Evolutionary conservation across 2,329 filamentous ascomycete species (phyloP).

Genomic region (Alternaria panax): DNA sequence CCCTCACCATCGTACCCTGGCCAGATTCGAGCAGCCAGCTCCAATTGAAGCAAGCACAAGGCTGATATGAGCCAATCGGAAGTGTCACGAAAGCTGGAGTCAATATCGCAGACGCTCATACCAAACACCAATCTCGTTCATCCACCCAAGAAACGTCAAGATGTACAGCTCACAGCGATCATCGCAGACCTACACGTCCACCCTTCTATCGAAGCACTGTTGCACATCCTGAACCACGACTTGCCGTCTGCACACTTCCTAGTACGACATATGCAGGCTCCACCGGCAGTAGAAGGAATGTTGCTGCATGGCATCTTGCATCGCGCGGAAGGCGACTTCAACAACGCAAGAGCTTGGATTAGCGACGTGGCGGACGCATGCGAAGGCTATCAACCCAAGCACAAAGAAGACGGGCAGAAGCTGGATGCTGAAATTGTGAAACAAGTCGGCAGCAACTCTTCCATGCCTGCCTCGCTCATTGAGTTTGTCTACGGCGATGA

Average conservation of each 20-base stretch:
- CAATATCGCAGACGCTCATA: conserved; percentile 21
- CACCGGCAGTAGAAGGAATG: conserved; percentile 60
- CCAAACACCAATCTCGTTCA: conserved; percentile 16
- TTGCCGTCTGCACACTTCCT: conserved; percentile 61
- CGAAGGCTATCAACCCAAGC: conserved; percentile 45
- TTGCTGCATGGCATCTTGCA: conserved; percentile 61
- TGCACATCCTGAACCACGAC: conserved; percentile 62
- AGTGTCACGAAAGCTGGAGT: conserved; percentile 12
- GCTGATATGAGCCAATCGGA: neutral
- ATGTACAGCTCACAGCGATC: conserved; percentile 20
- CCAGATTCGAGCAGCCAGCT: neutral
- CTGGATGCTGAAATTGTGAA: conserved; percentile 16
- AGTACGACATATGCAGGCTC: conserved; percentile 60
- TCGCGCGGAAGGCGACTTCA: conserved; percentile 59
- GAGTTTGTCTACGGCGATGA: conserved; percentile 31
- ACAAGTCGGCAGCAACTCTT: conserved; percentile 9
- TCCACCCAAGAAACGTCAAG: conserved; percentile 21
- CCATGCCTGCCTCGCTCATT: conserved; percentile 17
- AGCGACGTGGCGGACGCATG: conserved; percentile 50
- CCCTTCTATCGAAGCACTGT: conserved; percentile 58
- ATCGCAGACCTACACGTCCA: conserved; percentile 50
- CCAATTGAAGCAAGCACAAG: neutral
- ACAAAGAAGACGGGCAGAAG: conserved; percentile 22
- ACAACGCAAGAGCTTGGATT: conserved; percentile 60
- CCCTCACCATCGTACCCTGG: neutral